Percentiles rank a stretch among this genome's conserved stretches.
phyloP scores from a whole-genome alignment of 2,329 filamentous ascomycete genomes.

The Ceratocystis destructans region DNA sequence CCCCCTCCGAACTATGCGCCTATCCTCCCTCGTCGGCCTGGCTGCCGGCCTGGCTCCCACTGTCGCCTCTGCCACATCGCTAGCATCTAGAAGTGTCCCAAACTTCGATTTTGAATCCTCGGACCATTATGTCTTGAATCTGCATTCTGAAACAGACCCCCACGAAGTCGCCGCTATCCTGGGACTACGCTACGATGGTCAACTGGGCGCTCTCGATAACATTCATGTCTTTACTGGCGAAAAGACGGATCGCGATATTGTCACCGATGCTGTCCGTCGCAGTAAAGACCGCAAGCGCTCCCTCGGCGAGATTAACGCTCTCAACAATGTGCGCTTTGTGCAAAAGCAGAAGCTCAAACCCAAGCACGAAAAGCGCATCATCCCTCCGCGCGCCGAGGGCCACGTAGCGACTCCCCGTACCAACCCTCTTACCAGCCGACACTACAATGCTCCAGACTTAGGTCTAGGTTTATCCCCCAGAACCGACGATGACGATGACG shows the following conservation, averaged over 20 bases:
- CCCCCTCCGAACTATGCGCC: conserved; percentile 32
- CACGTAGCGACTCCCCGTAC: conserved; percentile 20
- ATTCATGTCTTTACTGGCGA: conserved; percentile 78
- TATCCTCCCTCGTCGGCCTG: conserved; percentile 39
- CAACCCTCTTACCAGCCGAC: conserved; percentile 19
- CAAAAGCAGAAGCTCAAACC: conserved; percentile 52
- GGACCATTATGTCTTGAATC: conserved; percentile 88
- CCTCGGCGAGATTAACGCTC: conserved; percentile 38
- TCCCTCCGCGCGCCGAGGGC: conserved; percentile 29
- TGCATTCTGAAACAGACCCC: conserved; percentile 53
- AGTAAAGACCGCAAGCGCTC: conserved; percentile 47
- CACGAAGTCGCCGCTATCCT: conserved; percentile 56
- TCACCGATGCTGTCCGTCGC: conserved; percentile 24
- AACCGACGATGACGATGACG: conserved; percentile 5
- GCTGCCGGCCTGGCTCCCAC: conserved; percentile 36
- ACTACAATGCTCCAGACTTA: too few species aligned
- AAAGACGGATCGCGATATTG: conserved; percentile 46
- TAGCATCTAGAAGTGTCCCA: conserved; percentile 31
- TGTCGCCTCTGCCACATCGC: conserved; percentile 35
- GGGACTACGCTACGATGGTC: conserved; percentile 67
- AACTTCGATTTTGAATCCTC: conserved; percentile 53
- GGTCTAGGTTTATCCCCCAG: too few species aligned
- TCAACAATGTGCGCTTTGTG: conserved; percentile 63
- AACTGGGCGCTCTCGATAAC: conserved; percentile 59
- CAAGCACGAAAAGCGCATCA: conserved; percentile 38